phyloP scores from a whole-genome alignment of 768 basidiomycete genomes.

The Calocera cornea region DNA sequence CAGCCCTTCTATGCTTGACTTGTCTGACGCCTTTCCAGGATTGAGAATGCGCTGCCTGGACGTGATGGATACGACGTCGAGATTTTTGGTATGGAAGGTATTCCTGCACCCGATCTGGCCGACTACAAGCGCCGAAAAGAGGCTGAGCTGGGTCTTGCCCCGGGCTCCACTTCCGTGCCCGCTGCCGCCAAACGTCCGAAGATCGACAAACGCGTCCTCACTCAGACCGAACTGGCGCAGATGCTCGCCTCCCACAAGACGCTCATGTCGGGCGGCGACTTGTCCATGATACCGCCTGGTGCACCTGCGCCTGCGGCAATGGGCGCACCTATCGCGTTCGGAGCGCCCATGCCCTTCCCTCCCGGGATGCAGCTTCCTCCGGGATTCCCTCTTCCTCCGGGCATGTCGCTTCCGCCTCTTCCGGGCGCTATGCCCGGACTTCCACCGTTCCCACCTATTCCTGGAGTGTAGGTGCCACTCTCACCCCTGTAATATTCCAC shows the following conservation, averaged over 20 bases:
- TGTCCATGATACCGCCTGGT: slow-evolving; percentile 20
- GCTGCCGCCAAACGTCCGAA: slow-evolving; percentile 49
- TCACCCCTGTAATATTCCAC: neutral
- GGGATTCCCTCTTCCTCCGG: slow-evolving; percentile 11
- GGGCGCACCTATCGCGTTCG: slow-evolving; percentile 7
- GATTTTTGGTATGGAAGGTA: slow-evolving; percentile 99
- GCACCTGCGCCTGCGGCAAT: slow-evolving; percentile 17
- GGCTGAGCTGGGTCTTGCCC: slow-evolving; percentile 75
- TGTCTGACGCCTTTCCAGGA: slow-evolving; percentile 43
- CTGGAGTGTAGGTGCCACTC: neutral
- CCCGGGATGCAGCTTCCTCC: slow-evolving; percentile 11
- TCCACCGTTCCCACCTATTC: slow-evolving; percentile 3
- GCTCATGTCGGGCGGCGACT: slow-evolving; percentile 56
- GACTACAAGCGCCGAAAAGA: slow-evolving; percentile 95
- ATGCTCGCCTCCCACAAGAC: slow-evolving; percentile 84
- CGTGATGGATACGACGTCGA: slow-evolving; percentile 97
- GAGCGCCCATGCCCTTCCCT: slow-evolving; percentile 1
- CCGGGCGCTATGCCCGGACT: slow-evolving; percentile 9
- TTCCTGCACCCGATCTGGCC: slow-evolving; percentile 83
- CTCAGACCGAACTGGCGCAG: slow-evolving; percentile 70
- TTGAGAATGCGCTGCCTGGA: slow-evolving; percentile 91
- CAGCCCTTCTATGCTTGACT: neutral
- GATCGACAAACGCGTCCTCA: slow-evolving; percentile 54
- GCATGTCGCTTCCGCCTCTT: slow-evolving; percentile 15
- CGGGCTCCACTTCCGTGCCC: slow-evolving; percentile 53